Evolutionary conservation across 2,329 filamentous ascomycete genomes (phyloP).

Genomic region (Seiridium cupressi): DNA sequence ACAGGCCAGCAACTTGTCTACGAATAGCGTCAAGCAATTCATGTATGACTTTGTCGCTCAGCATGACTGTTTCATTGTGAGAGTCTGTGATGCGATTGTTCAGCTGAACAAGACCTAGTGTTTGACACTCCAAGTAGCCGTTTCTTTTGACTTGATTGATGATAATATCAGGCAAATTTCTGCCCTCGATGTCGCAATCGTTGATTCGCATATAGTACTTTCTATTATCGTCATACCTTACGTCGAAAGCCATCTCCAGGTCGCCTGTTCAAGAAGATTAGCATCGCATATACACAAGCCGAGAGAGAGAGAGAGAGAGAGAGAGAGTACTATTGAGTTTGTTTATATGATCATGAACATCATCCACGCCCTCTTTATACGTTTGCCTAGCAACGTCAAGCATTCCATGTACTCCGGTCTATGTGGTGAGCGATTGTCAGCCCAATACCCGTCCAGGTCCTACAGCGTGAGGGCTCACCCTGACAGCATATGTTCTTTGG

Average conservation of each 20-base stretch:
- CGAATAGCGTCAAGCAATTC: conserved; percentile 72
- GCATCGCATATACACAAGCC: neutral
- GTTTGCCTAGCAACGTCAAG: conserved; percentile 86
- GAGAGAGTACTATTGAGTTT: conserved; percentile 58
- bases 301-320: too few species aligned
- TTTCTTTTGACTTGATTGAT: conserved; percentile 76
- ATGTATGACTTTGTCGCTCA: conserved; percentile 77
- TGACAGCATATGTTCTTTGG: conserved; percentile 87
- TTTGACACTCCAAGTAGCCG: conserved; percentile 82
- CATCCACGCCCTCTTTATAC: conserved; percentile 83
- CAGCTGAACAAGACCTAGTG: conserved; percentile 76
- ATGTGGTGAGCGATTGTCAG: conserved; percentile 16
- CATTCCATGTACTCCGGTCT: conserved; percentile 79
- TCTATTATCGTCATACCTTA: conserved; percentile 75
- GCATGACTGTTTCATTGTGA: conserved; percentile 77
- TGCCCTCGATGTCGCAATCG: conserved; percentile 59
- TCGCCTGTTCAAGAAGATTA: conserved; percentile 37
- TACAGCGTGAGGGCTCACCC: conserved; percentile 40
- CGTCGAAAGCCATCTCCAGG: conserved; percentile 58
- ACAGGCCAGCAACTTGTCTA: conserved; percentile 68
- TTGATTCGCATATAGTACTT: conserved; percentile 76
- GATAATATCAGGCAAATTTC: conserved; percentile 63
- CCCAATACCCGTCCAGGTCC: too few species aligned
- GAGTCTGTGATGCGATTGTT: conserved; percentile 77
- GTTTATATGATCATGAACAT: conserved; percentile 70